phyloP scores from a whole-genome alignment of 495 filamentous ascomycete genomes.

The Mytilinidion resinicola region DNA sequence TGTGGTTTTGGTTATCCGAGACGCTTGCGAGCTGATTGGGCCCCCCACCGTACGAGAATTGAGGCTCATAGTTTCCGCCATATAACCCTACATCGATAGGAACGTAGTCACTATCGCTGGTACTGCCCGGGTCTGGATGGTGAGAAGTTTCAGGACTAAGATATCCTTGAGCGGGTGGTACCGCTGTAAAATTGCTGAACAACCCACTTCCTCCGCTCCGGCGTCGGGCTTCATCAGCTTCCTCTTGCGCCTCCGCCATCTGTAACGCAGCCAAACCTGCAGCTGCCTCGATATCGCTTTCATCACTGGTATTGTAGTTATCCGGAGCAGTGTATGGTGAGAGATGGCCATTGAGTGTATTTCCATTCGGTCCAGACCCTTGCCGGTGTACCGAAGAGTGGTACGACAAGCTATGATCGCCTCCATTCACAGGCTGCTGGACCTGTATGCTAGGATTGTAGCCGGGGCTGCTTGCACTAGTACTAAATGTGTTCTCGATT shows the following conservation, averaged over 20 bases:
- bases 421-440: slow-evolving; percentile 7
- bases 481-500: slow-evolving; percentile 31
- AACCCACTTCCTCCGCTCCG: slow-evolving; percentile 42
- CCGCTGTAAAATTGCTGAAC: slow-evolving; percentile 27
- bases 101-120: slow-evolving; percentile 65
- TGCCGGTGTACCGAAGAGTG: slow-evolving; percentile 15
- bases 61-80: slow-evolving; percentile 67
- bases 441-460: slow-evolving; percentile 20
- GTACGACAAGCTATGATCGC: slow-evolving; percentile 7
- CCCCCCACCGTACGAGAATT: slow-evolving; percentile 66
- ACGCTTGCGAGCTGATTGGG: slow-evolving; percentile 29
- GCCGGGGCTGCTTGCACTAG: slow-evolving; percentile 10
- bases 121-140: slow-evolving; percentile 36
- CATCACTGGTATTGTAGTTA: slow-evolving; percentile 54
- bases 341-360: slow-evolving; percentile 46
- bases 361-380: slow-evolving; percentile 29
- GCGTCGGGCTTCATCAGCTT: slow-evolving; percentile 47
- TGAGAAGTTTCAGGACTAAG: slow-evolving; percentile 1
- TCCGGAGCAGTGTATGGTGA: slow-evolving; percentile 18
- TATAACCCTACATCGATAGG: slow-evolving; percentile 66
- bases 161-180: slow-evolving; percentile 20
- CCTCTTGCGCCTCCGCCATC: slow-evolving; percentile 78
- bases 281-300: slow-evolving; percentile 86
- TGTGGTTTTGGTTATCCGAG: slow-evolving; percentile 25
- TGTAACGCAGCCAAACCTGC: slow-evolving; percentile 79